These are phyloP conservation scores for Parascedosporium putredinis DNA, from an alignment of 2,329 filamentous ascomycete genomes.

Conservation along the genomic window DNA sequence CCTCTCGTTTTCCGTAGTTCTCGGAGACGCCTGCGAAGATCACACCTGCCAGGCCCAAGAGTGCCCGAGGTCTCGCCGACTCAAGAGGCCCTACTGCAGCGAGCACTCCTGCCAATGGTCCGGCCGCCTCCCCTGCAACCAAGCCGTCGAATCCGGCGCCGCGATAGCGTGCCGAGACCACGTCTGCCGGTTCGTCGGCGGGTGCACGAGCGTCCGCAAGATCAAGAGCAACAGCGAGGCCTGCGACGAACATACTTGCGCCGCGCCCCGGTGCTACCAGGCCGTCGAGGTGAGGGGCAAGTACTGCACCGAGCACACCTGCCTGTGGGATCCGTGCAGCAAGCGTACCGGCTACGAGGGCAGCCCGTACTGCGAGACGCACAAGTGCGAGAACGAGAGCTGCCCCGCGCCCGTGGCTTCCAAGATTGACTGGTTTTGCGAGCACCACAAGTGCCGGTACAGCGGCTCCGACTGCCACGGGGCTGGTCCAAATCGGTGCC, in stretches of 20 bases:
- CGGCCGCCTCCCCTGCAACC: conserved; percentile 7
- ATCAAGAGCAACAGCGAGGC: conserved; percentile 8
- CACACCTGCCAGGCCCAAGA: conserved; percentile 7
- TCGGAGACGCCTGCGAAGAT: conserved; percentile 6
- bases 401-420: conserved; percentile 3
- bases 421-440: conserved; percentile 7
- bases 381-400: neutral
- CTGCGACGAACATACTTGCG: conserved; percentile 7
- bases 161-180: conserved; percentile 7
- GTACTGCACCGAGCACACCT: conserved; percentile 4
- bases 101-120: conserved; percentile 7
- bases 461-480: neutral
- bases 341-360: neutral
- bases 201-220: conserved; percentile 2
- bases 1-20: too few relatives aligned
- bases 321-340: conserved; percentile 7
- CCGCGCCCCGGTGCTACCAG: neutral
- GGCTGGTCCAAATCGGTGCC: neutral
- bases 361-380: conserved; percentile 6
- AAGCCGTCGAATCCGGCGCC: conserved; percentile 3
- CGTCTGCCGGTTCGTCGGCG: conserved; percentile 3
- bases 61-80: neutral
- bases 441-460: conserved; percentile 6
- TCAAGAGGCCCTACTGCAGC: conserved; percentile 5
- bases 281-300: neutral